A percentile compares a stretch with the other conserved stretches of the same genome.
phyloP scores from a whole-genome alignment of 1,284 basidiomycete species.

The Ustilago loliicola region DNA sequence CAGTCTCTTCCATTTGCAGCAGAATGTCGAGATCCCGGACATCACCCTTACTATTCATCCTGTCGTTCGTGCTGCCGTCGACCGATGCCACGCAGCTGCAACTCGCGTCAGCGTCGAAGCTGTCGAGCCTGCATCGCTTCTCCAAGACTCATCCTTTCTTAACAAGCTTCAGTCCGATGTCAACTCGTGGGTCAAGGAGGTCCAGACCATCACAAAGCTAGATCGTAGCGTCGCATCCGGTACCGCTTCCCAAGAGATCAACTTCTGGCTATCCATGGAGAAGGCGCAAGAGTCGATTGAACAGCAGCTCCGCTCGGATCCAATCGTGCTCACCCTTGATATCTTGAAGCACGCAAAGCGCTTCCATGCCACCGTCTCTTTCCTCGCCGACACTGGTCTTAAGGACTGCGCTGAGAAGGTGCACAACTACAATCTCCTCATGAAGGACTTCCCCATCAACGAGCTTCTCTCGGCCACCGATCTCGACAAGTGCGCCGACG shows the following conservation, averaged over 20 bases:
- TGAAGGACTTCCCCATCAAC: constrained; percentile 98
- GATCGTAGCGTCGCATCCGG: constrained; percentile 90
- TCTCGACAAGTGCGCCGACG: constrained; percentile 91
- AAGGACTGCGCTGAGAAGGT: constrained; percentile 75
- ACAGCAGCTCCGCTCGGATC: constrained; percentile 88
- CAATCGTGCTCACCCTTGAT: constrained; percentile 91
- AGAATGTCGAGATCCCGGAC: constrained; percentile 98
- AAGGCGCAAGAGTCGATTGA: constrained; percentile 93
- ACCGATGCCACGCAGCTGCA: constrained; percentile 73
- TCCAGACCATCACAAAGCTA: constrained; percentile 95
- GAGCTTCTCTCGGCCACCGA: constrained; percentile 96
- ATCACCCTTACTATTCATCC: constrained; percentile 93
- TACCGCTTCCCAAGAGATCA: constrained; percentile 97
- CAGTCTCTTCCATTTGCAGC: constrained; percentile 94
- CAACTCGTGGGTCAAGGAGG: constrained; percentile 98
- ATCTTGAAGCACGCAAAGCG: constrained; percentile 95
- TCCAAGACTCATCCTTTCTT: constrained; percentile 90
- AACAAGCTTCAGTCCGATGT: constrained; percentile 94
- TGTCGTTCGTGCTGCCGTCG: constrained; percentile 85
- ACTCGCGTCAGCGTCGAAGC: constrained; percentile 81
- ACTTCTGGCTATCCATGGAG: constrained; percentile 97
- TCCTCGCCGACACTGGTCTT: constrained; percentile 95
- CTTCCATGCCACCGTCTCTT: constrained; percentile 96
- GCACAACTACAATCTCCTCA: constrained; percentile 85
- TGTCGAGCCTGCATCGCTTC: constrained; percentile 78